Evolutionary conservation across 345 rosid genomes (phyloP).

Genomic region (Rhizophora apiculata): DNA sequence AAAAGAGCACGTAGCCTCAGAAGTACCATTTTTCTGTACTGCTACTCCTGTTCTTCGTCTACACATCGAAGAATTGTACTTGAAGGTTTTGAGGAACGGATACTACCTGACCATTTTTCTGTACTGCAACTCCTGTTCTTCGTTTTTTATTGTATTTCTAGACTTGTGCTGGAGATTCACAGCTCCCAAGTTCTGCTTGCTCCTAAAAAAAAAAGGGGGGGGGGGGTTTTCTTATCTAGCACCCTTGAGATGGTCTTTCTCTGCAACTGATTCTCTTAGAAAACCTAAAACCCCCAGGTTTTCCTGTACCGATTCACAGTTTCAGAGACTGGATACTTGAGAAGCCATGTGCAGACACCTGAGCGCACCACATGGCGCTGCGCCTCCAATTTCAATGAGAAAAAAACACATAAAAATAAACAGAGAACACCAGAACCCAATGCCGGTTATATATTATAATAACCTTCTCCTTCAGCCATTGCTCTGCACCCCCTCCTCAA

Average conservation of each 20-base stretch:
- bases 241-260: constrained; percentile 23
- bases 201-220: neutral
- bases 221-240: constrained; percentile 11
- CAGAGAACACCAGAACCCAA: neutral
- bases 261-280: constrained; percentile 41
- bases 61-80: neutral
- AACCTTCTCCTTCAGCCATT: constrained; percentile 5
- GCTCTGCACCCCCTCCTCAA: neutral
- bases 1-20: no score
- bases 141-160: neutral
- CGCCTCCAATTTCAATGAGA: constrained; percentile 16
- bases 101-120: neutral
- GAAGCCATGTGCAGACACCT: constrained; percentile 57
- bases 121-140: no score
- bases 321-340: constrained; percentile 46
- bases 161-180: constrained; percentile 5
- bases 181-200: constrained; percentile 20
- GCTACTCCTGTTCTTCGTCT: neutral
- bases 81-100: constrained; percentile 9
- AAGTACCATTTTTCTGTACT: no score
- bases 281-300: constrained; percentile 28
- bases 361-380: constrained; percentile 55
- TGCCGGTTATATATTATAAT: constrained; percentile 4
- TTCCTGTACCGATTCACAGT: constrained; percentile 22
- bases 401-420: constrained; percentile 5